Base-by-base conservation (phyloP, 306 rosid genomes). In the Alnus rubra region DNA sequence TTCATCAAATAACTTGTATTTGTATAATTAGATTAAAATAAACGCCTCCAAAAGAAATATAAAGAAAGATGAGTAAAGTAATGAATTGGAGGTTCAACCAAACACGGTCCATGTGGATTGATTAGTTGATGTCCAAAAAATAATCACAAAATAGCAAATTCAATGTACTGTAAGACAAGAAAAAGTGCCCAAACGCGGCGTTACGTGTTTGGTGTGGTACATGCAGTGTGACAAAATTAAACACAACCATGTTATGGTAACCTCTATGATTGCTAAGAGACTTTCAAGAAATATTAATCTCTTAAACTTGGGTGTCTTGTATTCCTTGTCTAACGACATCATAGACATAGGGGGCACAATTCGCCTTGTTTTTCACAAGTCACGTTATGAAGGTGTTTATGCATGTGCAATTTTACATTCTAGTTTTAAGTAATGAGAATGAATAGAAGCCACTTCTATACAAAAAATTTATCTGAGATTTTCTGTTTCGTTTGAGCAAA, bases 81-180 rank as follows among this genome's bases (percentile, higher is more conserved):
- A 78, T 78, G n/a, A 44, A 45, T 50, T 71, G 78, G 71, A 35
- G 75, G 45, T 44, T 70, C 71, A 77, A 49, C 69, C 64, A 86
- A 82, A 77, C 86, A 77, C 63, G 79, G 69, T 76, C 87, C 89
- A 86, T 83, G 87, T 86, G 89, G 76, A 84, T 83, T 83, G 83
- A 83, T 86, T 69, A 83, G 81, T 50, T 63, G 76, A 78, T 83
- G 85, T 83, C 76, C 84, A 54, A 74, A 65, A 81, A 75, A 60
- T 54, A 69, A 31, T 59, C 48, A 45, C 10, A 31, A 35, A 68
- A 62, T 13, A 7, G 53, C 60, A 79, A 79, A 68, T 77, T 82
- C 84, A 78, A 67, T 79, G 59, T 28, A 79, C 81, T 72, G 33
- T 3, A 47, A 55, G 82, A 74, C 86, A 79, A 80, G 74, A 16